Evolutionary conservation across 768 basidiomycete species (phyloP).

Genomic region (Termitomyces sp.): DNA sequence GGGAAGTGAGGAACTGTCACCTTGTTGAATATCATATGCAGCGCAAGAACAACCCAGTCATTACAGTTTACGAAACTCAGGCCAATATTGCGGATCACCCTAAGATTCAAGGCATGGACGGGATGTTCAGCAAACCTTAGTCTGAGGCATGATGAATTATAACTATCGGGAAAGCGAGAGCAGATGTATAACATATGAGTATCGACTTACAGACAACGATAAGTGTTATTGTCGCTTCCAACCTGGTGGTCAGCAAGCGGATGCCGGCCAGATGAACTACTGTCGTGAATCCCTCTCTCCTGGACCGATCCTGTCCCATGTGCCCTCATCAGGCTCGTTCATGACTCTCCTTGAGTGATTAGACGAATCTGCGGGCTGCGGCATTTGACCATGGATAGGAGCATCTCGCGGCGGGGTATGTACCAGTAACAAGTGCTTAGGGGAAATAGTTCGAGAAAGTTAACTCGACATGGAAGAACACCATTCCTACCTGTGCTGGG

Average conservation of each 20-base stretch:
- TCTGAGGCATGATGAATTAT: conserved; percentile 1
- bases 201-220: conserved; percentile 1
- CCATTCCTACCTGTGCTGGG: conserved; percentile 55
- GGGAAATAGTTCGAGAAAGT: not conserved
- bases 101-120: conserved; percentile 78
- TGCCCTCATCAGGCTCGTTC: conserved; percentile 21
- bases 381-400: conserved; percentile 24
- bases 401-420: conserved; percentile 58
- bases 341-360: not conserved
- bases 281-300: conserved; percentile 18
- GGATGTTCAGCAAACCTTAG: conserved; percentile 42
- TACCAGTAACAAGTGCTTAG: conserved; percentile 55
- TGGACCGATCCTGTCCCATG: not conserved
- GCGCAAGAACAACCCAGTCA: conserved; percentile 72
- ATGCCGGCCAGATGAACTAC: conserved; percentile 17
- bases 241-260: conserved; percentile 15
- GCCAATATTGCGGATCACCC: conserved; percentile 86
- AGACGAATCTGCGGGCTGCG: not conserved
- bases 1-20: not conserved
- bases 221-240: conserved; percentile 17
- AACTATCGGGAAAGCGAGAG: not conserved
- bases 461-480: not conserved
- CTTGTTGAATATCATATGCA: conserved; percentile 22
- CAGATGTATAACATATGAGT: conserved; percentile 3
- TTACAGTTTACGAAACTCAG: conserved; percentile 84